phyloP scores from a whole-genome alignment of 1,284 basidiomycete genomes.

The Ganoderma lingzhi region DNA sequence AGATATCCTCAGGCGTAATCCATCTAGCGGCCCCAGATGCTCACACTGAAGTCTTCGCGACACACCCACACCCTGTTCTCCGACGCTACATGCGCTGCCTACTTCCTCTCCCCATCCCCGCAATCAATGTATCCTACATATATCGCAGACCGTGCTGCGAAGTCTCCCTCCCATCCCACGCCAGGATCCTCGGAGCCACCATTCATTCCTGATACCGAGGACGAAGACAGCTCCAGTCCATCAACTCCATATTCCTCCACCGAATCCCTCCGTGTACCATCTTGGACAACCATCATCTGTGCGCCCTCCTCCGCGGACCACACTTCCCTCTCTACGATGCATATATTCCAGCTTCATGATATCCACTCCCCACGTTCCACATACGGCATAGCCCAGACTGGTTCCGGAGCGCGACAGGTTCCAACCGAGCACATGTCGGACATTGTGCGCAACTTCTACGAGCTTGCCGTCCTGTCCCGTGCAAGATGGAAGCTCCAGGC shows the following conservation, averaged over 20 bases:
- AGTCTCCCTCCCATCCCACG: conserved; percentile 25
- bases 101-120: conserved; percentile 53
- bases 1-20: conserved; percentile 24
- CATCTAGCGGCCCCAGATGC: conserved; percentile 26
- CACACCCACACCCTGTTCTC: conserved; percentile 35
- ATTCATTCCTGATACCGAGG: conserved; percentile 43
- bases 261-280: conserved; percentile 52
- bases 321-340: conserved; percentile 58
- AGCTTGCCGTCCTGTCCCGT: conserved; percentile 66
- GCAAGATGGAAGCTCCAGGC: conserved; percentile 57
- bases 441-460: conserved; percentile 72
- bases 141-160: conserved; percentile 25
- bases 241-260: conserved; percentile 34
- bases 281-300: conserved; percentile 62
- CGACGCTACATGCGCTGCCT: conserved; percentile 55
- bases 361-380: conserved; percentile 50
- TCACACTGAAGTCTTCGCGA: conserved; percentile 27
- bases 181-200: conserved; percentile 28
- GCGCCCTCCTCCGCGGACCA: conserved; percentile 51
- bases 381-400: conserved; percentile 27
- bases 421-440: conserved; percentile 58
- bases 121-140: conserved; percentile 47
- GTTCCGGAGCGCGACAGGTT: conserved; percentile 14
- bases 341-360: conserved; percentile 66
- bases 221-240: conserved; percentile 33